These are phyloP conservation scores for Solanum commersonii DNA, from an alignment of 257 asterid species.

Conservation along the genomic window DNA sequence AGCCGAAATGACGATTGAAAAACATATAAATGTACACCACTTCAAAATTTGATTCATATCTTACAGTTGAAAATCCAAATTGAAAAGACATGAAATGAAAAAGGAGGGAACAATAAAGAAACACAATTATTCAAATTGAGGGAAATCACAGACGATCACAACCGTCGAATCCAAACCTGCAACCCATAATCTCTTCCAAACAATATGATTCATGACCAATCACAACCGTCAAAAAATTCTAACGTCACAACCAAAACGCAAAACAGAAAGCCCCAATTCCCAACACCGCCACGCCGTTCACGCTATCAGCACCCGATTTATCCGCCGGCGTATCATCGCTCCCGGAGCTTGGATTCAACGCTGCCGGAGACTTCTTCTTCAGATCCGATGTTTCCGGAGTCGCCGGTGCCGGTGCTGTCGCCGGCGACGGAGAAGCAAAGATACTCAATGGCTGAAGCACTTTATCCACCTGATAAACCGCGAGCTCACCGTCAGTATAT, in stretches of 20 bases:
- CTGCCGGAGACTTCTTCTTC: slow-evolving; percentile 34
- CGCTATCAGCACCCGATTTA: slow-evolving; percentile 31
- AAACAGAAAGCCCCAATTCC: slow-evolving; percentile 11
- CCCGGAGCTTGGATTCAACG: background rate
- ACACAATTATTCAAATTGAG: background rate
- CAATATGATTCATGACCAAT: background rate
- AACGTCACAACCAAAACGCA: slow-evolving; percentile 18
- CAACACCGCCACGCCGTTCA: slow-evolving; percentile 27
- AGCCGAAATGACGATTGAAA: background rate
- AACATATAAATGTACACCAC: background rate
- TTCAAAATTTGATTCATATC: background rate
- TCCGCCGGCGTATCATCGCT: slow-evolving; percentile 33
- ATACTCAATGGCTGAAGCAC: slow-evolving; percentile 72
- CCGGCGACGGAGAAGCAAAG: slow-evolving; percentile 58
- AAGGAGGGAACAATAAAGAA: background rate
- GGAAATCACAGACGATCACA: background rate
- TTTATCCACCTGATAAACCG: slow-evolving; percentile 69
- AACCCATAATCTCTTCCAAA: background rate
- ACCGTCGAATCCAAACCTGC: background rate
- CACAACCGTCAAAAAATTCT: background rate
- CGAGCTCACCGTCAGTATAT: slow-evolving; percentile 62
- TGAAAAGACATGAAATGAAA: background rate
- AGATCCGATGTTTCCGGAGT: slow-evolving; percentile 3
- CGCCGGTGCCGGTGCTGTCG: slow-evolving; percentile 43
- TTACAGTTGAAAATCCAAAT: background rate